Conservation (phyloP, 345 rosid species). For the Excoecaria agallocha region DNA sequence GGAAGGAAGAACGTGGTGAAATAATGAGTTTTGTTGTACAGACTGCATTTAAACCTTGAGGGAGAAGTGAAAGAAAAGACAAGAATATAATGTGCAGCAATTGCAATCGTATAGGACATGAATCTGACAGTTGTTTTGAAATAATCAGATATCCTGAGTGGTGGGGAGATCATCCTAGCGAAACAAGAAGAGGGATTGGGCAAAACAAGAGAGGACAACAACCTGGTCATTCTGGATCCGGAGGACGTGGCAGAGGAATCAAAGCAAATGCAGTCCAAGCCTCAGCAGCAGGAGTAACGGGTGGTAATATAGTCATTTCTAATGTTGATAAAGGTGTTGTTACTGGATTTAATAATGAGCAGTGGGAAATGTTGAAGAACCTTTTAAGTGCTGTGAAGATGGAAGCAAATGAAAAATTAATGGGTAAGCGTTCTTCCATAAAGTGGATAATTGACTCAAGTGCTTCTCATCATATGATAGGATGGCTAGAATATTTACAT, state of each 20-base stretch:
- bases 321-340: too few relatives aligned
- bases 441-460: conserved; percentile 12
- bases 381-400: neutral
- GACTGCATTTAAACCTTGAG: neutral
- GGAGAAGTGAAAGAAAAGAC: neutral
- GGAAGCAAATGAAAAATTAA: neutral
- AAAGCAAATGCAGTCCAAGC: neutral
- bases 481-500: neutral
- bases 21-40: neutral
- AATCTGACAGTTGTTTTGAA: neutral
- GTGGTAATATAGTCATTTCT: neutral
- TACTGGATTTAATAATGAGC: too few relatives aligned
- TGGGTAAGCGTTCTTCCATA: neutral
- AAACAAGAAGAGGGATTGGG: neutral
- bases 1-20: neutral
- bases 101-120: neutral
- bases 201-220: too few relatives aligned
- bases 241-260: neutral
- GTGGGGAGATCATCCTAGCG: neutral
- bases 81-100: neutral
- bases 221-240: too few relatives aligned
- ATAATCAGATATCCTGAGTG: neutral
- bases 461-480: conserved; percentile 9
- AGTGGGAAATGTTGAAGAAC: neutral
- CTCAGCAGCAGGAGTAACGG: neutral